phyloP scores from a whole-genome alignment of 306 rosid genomes.

The Vigna mungo region DNA sequence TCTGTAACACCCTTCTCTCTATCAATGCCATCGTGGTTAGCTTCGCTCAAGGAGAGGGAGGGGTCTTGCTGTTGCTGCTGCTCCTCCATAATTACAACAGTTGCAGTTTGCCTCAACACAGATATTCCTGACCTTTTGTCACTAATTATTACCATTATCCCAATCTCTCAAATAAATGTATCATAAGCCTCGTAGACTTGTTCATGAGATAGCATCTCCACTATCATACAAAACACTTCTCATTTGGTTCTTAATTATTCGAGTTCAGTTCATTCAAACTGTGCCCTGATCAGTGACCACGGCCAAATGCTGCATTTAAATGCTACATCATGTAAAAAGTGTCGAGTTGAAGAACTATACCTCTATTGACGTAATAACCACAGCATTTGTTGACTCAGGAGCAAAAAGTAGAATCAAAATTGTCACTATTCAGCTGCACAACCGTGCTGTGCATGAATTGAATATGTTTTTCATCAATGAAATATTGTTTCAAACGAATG shows the following conservation, averaged over 20 bases:
- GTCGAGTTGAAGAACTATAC: slow-evolving; percentile 49
- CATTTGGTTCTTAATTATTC: too few species aligned
- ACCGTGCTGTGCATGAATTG: slow-evolving; percentile 22
- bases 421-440: slow-evolving; percentile 38
- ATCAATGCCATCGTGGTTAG: neutral
- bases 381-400: slow-evolving; percentile 81
- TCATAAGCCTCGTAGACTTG: slow-evolving; percentile 5
- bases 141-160: too few species aligned
- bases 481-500: slow-evolving; percentile 36
- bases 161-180: neutral
- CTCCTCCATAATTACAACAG: too few species aligned
- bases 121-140: too few species aligned
- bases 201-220: slow-evolving; percentile 26
- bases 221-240: slow-evolving; percentile 1
- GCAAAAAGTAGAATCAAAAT: slow-evolving; percentile 74
- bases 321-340: too few species aligned
- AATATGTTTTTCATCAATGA: slow-evolving; percentile 4
- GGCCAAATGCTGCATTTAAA: too few species aligned
- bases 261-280: too few species aligned
- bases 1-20: slow-evolving; percentile 5
- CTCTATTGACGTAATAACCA: slow-evolving; percentile 79
- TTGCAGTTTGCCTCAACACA: too few species aligned
- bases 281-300: too few species aligned
- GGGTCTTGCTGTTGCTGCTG: slow-evolving; percentile 27
- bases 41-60: neutral